These are phyloP conservation scores for Pythium diclinum DNA, from an alignment of 352 stramenopile genomes.

Conservation along the genomic window DNA sequence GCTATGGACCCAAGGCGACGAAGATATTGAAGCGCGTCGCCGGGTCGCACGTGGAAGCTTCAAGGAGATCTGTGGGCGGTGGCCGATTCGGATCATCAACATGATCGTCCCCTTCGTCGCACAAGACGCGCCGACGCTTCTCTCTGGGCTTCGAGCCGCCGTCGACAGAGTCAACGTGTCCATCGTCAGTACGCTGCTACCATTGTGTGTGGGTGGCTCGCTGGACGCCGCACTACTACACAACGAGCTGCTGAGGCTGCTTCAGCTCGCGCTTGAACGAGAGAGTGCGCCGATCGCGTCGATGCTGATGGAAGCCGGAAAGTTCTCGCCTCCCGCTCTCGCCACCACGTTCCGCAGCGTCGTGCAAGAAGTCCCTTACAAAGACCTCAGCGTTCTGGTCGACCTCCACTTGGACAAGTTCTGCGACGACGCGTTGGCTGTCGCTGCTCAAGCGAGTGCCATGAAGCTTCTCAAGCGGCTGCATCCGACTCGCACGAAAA, in stretches of 20 bases:
- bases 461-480: not conserved
- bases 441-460: not conserved
- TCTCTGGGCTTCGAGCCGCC: not conserved
- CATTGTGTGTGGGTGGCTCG: not conserved
- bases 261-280: not conserved
- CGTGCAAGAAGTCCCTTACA: not conserved
- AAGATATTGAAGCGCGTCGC: not conserved
- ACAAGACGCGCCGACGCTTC: not conserved
- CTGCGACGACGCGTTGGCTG: not conserved
- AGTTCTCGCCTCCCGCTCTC: not conserved
- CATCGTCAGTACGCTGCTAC: not conserved
- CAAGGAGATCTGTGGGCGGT: not conserved
- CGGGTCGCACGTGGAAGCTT: not conserved
- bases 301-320: not conserved
- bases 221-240: not conserved
- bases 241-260: not conserved
- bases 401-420: not conserved
- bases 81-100: not conserved
- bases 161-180: not conserved
- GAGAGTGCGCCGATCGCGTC: not conserved
- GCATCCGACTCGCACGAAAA: not conserved
- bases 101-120: not conserved
- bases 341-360: not conserved
- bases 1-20: slow-evolving; percentile 1
- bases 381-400: not conserved